Base-by-base conservation (phyloP, 257 asterid genomes). In the Solanum sejunctum region DNA sequence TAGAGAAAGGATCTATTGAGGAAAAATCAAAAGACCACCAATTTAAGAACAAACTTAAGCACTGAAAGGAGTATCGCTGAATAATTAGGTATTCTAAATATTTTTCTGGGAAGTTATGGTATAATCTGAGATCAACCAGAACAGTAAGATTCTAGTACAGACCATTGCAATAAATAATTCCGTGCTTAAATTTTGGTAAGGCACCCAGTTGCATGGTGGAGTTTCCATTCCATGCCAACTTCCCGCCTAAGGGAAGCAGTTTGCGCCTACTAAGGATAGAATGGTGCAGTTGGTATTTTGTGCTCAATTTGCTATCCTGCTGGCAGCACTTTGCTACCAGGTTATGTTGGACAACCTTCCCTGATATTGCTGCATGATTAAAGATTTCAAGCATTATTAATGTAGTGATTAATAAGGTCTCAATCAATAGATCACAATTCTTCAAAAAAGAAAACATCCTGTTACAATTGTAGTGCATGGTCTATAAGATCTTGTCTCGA, bases 311-410 rank as follows among this genome's bases (percentile, higher is more conserved):
- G 90, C 93, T 94, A 93, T 96, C 93, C 91, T 93, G 94, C 95
- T 96, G 98, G 98, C 94, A 96, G 98, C 97, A 86, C 85, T 91
- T 90, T 80, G 99, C 98, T 93, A 92, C 98, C 95, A 95, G 90
- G 86, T 91, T 90, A 92, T 91, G 98, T 89, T 92, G 96, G 86
- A 94, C 92, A 91, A 92, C 85, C 99, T 95, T 96, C 97, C 94
- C 97, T 83, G 98, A 91, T 69, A 93, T 56, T 87, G 98, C 99
- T 96, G 99, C 99, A 96, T 87, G 90, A 95, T 89, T 93, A 89
- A 91, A 89, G 88, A 85, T 89, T 92, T 83, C 85, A 84, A 91
- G 88, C 87, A 86, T 87, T 88, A 93, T 93, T 83, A 90, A 87
- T 84, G 45, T 86, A 86, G 84, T 71, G 75, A 88, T 83, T 60